Base-by-base conservation (phyloP, 1,284 basidiomycete genomes). In the Thecaphora thlaspeos region DNA sequence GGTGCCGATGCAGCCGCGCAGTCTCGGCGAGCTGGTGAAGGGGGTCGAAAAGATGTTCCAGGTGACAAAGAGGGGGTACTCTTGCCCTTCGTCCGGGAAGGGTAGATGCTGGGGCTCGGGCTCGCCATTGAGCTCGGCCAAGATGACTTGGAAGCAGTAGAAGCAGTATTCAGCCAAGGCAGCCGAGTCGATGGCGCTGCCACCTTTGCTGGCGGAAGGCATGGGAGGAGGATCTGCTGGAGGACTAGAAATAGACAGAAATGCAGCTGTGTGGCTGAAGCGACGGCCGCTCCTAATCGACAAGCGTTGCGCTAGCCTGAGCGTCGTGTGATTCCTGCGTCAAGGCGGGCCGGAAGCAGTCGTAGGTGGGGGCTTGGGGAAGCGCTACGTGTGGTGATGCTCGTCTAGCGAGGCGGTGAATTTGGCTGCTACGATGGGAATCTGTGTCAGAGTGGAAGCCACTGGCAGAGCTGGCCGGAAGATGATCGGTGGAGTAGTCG, bases 1-100 rank as follows among this genome's bases (percentile, higher is more conserved):
- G 75, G 86, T 93, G 70, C 94, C 94, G 68, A 98, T 97, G 80
- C 94, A 98, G 22, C 94, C 94, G 55, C 94, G 82, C 56, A 98
- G 81, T 43, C 85, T 82, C 36, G 85, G 82, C 22, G 84, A 79
- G 55, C 23, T 30, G 65, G 43, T 5, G 61, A 41, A 83, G 82
- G 40, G 84, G 84, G 22, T 84, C 78, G 59, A 84, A 83, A 56
- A 48, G 49, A 76, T 88, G 80, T 91, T 93, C 93, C 94, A 98
- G 2, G 94, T 97, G 32, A 98, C 90, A 79, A 98, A 98, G 51
- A 98, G 82, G 8, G 92, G 91, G 78, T 91, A 44, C 43, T 68
- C 56, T 19, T 46, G 40, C 9, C 30, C 45, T 15, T 46, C 43
- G 26, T 63, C 46, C 12, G 34, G 8, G 19, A 61, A 59, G 0